Base-by-base conservation (phyloP, 495 filamentous ascomycete species). In the Hypomontagnella submonticulosa region DNA sequence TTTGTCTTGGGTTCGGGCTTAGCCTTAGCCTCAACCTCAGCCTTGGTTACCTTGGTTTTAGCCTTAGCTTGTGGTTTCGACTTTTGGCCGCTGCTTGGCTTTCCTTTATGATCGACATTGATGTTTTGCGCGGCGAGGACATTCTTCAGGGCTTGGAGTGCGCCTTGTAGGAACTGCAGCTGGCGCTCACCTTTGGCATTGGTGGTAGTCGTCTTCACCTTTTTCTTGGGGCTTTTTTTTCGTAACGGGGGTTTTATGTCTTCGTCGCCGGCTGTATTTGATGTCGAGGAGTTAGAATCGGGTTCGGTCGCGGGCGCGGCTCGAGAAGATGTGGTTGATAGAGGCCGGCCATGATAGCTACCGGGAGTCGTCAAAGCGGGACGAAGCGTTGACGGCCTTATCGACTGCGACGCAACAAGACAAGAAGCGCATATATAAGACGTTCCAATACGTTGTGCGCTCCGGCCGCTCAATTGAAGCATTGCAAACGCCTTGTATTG, bases 351-450 rank as follows among this genome's bases (percentile, higher is more conserved):
- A 52, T 64, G 34, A 44, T 46, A 20, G 32, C 20, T 20, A 23
- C 32, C 49, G 27, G 42, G 36, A 16, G 64, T 55, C 23, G 23
- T 27, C 18, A 32, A 51, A 27, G 66, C 48, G 44, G 60, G 55
- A 65, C 38, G 66, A 11, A 51, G 48, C 37, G 55, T 46, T 44
- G 34, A 34, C 10, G 37, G 42, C 36, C 61, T 64, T 53, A 55
- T 34, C 46, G 55, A 36, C 15, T 44, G 48, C 8, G 62, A 50
- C 12, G 48, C 61, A 19, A 44, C 47, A 37, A 65, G 38, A 55
- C 71, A 71, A 57, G 65, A 63, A 18, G 66, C 53, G 65, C 71
- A 73, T 57, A 73, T 57, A 40, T 69, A 69, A 0, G 71, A 64
- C 5, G 57, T 59, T 41, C 65, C 60, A 53, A 71, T 57, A 55